Base-by-base conservation (phyloP, 495 filamentous ascomycete species). In the Chaetomium tenue region DNA sequence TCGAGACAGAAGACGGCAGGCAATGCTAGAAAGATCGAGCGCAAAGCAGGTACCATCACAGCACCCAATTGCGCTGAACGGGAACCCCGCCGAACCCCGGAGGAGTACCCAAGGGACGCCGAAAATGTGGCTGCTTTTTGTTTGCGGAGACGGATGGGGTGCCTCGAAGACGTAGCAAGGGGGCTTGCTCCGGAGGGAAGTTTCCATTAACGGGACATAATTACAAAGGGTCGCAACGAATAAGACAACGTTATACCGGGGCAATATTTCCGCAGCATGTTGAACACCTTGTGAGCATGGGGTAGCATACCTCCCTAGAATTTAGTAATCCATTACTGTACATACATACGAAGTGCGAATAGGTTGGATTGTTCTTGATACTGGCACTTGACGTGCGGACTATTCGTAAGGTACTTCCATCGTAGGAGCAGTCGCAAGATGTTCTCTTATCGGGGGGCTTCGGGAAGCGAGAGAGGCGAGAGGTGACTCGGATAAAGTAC, bases 111-210 rank as follows among this genome's bases (percentile, higher is more conserved):
- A 30, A 51, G 58, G 28, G 30, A 25, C 30, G n/a, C 18, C 12
- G 26, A 6, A 50, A 46, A 22, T 54, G 60, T 61, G 40, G 51
- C 26, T 37, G 25, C 16, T 30, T 46, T 16, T 6, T 46, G 23
- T 16, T 28, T 23, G 39, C 51, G 53, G 20, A 28, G n/a, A 47
- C 40, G 60, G 60, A 56, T 22, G 60, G 60, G 60, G 60, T 63
- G 60, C 0, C 20, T 33, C 51, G 51, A 46, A 62, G 25, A 2
- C 22, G 6, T 13, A 4, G 2, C 9, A 50, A 50, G 33, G 33
- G 33, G 33, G 33, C 6, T 37, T 25, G 22, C 3, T n/a, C 44
- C 16, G n/a, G 46, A 16, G 46, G 46, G 20, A 23, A 23, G 18
- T 50, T 50, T 23, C 16, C 46, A 12, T 44, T 50, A 50, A 50